phyloP scores from a whole-genome alignment of 1,139 yeast genomes.

The Saccharomyces pastorianus region DNA sequence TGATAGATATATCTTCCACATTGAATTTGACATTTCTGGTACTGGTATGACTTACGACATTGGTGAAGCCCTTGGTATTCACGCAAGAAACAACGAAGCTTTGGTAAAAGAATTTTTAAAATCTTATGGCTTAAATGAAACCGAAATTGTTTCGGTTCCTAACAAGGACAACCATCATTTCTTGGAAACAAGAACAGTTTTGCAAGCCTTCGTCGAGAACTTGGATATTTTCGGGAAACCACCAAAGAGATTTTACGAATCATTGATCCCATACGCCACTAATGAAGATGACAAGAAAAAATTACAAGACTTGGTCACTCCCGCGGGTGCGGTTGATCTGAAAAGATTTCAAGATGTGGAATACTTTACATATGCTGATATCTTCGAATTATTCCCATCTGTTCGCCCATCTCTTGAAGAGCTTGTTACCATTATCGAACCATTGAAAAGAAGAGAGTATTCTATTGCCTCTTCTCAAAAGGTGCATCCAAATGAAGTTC shows the following conservation, averaged over 20 bases:
- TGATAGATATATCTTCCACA: slow-evolving; percentile 92
- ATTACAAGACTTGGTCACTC: slow-evolving; percentile 56
- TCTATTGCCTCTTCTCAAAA: slow-evolving; percentile 97
- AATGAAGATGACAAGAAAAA: slow-evolving; percentile 59
- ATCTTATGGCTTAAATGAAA: slow-evolving; percentile 58
- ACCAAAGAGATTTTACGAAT: slow-evolving; percentile 87
- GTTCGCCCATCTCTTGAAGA: slow-evolving; percentile 76
- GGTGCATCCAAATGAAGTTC: slow-evolving; percentile 85
- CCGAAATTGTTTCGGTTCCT: slow-evolving; percentile 62
- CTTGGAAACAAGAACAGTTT: slow-evolving; percentile 68
- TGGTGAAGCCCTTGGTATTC: slow-evolving; percentile 96
- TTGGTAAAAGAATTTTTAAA: slow-evolving; percentile 62
- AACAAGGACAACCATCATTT: slow-evolving; percentile 54
- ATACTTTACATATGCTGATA: slow-evolving; percentile 72
- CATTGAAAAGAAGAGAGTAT: slow-evolving; percentile 93
- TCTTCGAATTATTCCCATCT: slow-evolving; percentile 69
- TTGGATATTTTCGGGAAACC: slow-evolving; percentile 91
- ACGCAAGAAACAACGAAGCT: slow-evolving; percentile 70
- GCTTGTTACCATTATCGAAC: slow-evolving; percentile 65
- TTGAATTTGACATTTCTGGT: slow-evolving; percentile 85
- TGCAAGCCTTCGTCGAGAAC: slow-evolving; percentile 72
- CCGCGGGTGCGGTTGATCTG: slow-evolving; percentile 81
- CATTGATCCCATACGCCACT: slow-evolving; percentile 64
- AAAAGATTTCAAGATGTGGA: slow-evolving; percentile 82
- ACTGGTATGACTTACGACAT: slow-evolving; percentile 87